phyloP scores from a whole-genome alignment of 345 rosid species.

The Eucalyptus polyanthemos region DNA sequence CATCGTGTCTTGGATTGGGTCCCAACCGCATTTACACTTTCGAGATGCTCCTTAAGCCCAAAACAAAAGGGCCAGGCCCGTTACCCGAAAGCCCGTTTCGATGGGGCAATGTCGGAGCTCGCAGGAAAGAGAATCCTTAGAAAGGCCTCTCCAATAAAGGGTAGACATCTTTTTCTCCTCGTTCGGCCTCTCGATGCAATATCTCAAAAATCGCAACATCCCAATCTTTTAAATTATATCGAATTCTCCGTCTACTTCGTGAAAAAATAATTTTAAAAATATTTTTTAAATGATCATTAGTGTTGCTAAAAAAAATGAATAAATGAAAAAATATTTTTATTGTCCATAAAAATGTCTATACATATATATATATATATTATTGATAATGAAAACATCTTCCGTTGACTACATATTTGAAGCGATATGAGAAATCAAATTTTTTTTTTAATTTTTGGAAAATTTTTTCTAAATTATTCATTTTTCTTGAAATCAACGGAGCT shows the following conservation, averaged over 20 bases:
- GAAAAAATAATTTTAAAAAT: neutral
- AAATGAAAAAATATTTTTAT: neutral
- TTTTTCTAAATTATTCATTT: accelerated
- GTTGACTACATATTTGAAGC: neutral
- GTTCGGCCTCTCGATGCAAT: neutral
- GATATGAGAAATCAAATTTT: neutral
- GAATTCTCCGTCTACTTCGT: neutral
- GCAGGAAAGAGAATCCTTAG: neutral
- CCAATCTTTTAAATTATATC: neutral
- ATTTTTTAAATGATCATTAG: accelerated
- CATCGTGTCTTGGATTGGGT: neutral
- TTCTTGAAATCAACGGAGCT: neutral
- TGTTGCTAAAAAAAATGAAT: neutral
- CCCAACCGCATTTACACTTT: neutral
- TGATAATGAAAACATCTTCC: neutral
- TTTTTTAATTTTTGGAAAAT: accelerated
- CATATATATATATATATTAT: neutral
- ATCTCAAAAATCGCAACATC: neutral
- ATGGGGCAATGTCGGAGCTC: neutral
- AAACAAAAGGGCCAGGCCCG: neutral
- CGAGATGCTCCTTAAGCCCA: neutral
- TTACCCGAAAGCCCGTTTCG: neutral
- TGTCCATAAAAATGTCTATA: neutral
- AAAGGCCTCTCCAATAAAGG: neutral
- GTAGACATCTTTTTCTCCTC: neutral